phyloP scores from a whole-genome alignment of 2,329 filamentous ascomycete genomes.

The Immersiporthe knoxdaviesiana region DNA sequence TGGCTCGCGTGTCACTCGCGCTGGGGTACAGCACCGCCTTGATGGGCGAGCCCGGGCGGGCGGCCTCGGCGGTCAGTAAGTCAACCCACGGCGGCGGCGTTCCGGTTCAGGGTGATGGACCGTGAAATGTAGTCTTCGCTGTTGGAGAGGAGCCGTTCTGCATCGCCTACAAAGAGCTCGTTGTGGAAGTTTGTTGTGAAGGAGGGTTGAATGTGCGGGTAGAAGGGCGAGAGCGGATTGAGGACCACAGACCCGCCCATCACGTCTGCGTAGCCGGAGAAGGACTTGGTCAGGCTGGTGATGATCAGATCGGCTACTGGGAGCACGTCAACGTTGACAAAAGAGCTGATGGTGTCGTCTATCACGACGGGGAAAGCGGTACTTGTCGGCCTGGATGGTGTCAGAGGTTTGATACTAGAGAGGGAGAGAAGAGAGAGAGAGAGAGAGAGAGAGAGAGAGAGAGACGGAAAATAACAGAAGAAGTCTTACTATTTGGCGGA shows the following conservation, averaged over 20 bases:
- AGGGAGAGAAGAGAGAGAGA: conserved; percentile 30
- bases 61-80: conserved; percentile 44
- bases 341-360: conserved; percentile 54
- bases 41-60: conserved; percentile 45
- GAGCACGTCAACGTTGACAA: conserved; percentile 55
- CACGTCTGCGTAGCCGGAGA: conserved; percentile 59
- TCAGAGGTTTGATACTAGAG: too few species aligned
- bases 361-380: conserved; percentile 50
- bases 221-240: conserved; percentile 49
- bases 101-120: conserved; percentile 55
- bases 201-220: conserved; percentile 41
- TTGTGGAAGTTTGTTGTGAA: conserved; percentile 43
- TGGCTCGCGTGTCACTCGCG: conserved; percentile 39
- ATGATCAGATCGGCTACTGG: conserved; percentile 52
- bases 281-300: conserved; percentile 60
- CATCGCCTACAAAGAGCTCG: conserved; percentile 53
- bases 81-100: conserved; percentile 55
- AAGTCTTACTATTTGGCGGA: conserved; percentile 45
- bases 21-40: conserved; percentile 49
- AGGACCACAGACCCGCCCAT: conserved; percentile 56
- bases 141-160: conserved; percentile 52
- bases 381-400: conserved; percentile 41
- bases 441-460: conserved; percentile 31
- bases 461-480: conserved; percentile 1
- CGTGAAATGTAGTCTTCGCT: conserved; percentile 56